Base-by-base conservation (phyloP, 192 early-diverging fungal genomes). In the Phycomyces nitens region DNA sequence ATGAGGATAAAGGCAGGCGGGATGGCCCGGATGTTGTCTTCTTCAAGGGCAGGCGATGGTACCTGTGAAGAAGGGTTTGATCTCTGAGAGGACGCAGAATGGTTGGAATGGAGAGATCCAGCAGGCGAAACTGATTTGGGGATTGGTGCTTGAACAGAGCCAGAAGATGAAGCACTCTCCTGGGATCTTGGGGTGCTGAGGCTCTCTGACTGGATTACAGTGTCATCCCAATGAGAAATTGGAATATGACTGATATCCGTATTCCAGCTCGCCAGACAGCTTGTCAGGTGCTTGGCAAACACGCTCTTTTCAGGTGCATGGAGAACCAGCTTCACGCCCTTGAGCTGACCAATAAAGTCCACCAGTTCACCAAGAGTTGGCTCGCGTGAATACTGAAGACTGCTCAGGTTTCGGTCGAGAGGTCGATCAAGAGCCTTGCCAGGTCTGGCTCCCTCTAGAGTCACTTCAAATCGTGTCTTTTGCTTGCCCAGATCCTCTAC, bases 1-100 rank as follows among this genome's bases (percentile, higher is more conserved):
- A 86, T 82, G 26, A 86, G 71, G 42, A 86, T 78, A 43, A 84
- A 82, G 1, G 78, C 75, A 16, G 79, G 82, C 12, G 69, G 75
- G 0, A 63, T 21, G 0, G 64, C 54, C 29, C 57, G 73, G 6
- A 66, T 51, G 16, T 75, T 63, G n/a, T 75, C 67, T 53, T 65
- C 73, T 62, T 70, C 63, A 14, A 44, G 61, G 9, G 60, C 68
- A n/a, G 73, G 64, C 1, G 67, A 66, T 50, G 73, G 57, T 10
- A 69, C 50, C 0, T 40, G 53, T n/a, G 58, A n/a, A 1, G 51
- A 42, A 8, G n/a, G 12, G 2, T 23, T 11, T 22, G 44, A n/a
- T 50, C 42, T 27, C 49, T 49, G 43, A 10, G 47, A 15, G 0
- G 11, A 9, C 11, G 27, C 23, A 22, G 22, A 20, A 53, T 14